phyloP scores from a whole-genome alignment of 345 rosid genomes.

The Orychophragmus violaceus region DNA sequence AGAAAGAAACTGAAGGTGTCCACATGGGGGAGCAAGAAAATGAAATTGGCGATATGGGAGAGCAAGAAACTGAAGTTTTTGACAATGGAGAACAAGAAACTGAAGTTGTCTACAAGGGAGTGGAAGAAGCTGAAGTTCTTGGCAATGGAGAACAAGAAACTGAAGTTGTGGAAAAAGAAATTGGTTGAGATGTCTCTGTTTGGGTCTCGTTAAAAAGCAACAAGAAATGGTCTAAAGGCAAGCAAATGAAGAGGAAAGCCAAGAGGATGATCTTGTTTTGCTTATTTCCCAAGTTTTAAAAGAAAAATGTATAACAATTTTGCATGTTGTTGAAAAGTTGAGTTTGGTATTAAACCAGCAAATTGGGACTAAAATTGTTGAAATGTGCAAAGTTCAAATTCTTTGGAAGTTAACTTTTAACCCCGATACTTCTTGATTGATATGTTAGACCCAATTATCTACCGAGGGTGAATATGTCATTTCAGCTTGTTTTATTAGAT shows the following conservation, averaged over 20 bases:
- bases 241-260: background rate
- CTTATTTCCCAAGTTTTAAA: background rate
- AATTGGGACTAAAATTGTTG: background rate
- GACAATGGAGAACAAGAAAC: background rate
- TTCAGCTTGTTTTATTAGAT: background rate
- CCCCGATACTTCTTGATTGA: background rate
- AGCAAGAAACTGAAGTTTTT: background rate
- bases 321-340: constrained; percentile 2
- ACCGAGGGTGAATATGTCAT: background rate
- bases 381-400: background rate
- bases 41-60: background rate
- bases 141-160: background rate
- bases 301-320: background rate
- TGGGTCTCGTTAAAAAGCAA: background rate
- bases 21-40: background rate
- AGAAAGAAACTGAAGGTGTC: background rate
- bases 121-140: background rate
- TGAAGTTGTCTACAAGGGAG: background rate
- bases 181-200: background rate
- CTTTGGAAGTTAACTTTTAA: background rate
- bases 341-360: background rate
- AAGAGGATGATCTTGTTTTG: background rate
- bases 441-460: background rate
- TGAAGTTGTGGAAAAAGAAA: background rate
- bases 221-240: background rate